Evolutionary conservation across 768 basidiomycete genomes (phyloP).

Genomic region (Boletus huronensis): DNA sequence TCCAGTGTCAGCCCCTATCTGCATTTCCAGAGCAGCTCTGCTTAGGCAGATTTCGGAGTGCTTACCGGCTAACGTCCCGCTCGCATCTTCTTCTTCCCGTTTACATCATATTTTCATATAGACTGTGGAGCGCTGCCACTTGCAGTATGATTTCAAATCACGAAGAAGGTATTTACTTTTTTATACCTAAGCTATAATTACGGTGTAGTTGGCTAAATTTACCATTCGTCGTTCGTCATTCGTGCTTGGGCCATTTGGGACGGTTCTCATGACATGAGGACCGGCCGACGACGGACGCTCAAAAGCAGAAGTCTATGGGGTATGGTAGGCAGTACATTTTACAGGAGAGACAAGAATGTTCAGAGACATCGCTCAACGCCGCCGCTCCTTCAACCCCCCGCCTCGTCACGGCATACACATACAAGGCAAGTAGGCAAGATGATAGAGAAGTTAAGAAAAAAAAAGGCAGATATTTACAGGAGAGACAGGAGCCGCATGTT

Average conservation of each 20-base stretch:
- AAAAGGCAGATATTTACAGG: constrained; percentile 17
- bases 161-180: too few relatives aligned
- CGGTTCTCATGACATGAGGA: not conserved
- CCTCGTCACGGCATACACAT: constrained; percentile 21
- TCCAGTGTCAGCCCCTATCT: too few relatives aligned
- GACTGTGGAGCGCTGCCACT: too few relatives aligned
- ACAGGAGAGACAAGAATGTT: constrained; percentile 23
- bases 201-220: not conserved
- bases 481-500: constrained; percentile 11
- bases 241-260: not conserved
- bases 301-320: constrained; percentile 22
- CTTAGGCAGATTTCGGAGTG: not conserved
- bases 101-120: not conserved
- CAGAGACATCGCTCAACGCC: constrained; percentile 10
- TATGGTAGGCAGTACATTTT: constrained; percentile 24
- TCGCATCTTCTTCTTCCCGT: not conserved
- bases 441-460: constrained; percentile 1
- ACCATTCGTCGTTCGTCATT: not conserved
- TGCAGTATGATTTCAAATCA: too few relatives aligned
- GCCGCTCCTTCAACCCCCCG: constrained; percentile 16
- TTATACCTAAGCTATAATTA: too few relatives aligned
- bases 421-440: constrained; percentile 26
- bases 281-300: not conserved
- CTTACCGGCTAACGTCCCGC: not conserved
- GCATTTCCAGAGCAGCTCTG: not conserved